Evolutionary conservation across 176 grass and related monocot genomes (phyloP), one percentile per base, ranked within the genome.

Genomic region (Thinopyrum elongatum): DNA sequence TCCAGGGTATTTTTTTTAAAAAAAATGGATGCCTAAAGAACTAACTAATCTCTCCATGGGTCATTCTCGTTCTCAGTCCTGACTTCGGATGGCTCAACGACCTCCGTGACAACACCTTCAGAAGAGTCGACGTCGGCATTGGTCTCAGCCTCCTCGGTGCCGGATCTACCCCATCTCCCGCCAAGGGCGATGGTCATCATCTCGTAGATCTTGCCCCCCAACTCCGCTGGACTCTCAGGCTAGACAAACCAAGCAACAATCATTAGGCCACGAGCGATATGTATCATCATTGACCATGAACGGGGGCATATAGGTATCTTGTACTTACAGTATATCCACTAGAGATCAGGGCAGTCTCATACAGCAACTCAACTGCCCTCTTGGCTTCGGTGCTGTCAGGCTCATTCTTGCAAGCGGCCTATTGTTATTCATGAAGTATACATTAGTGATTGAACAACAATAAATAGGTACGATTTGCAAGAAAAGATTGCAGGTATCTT

Each of bases 321-420:
- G 75, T 61, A 74, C 93, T 92, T 88, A 99, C 97, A 34, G 92
- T 96, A 76, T 99, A 99, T 85, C 97, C 97, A 90, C 97, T 99
- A 23, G 97, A 99, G 78, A 98, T 95, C 90, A 98, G 86, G 10
- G 96, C 97, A 67, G 96, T 91, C 34, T 98, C 96, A 19, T 98
- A 98, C 75, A 98, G 23, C 47, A 95, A 82, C 78, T 98, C 96
- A 8, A 95, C 94, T 2, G 97, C 94, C 65, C 88, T 87, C 81
- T 90, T 94, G 34, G 97, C 97, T 94, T 98, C 97, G 22, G 84
- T 74, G 85, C 86, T 94, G 6, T 89, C 89, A 9, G 96, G 92
- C 35, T 98, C 92, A 19, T 98, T 98, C 83, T 95, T 98, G 91
- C 96, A 94, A 76, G 96, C 96, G 86, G 90, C 91, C 96, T 98